Evolutionary conservation across 768 basidiomycete genomes (phyloP).

Genomic region (Tylopilus balloui): DNA sequence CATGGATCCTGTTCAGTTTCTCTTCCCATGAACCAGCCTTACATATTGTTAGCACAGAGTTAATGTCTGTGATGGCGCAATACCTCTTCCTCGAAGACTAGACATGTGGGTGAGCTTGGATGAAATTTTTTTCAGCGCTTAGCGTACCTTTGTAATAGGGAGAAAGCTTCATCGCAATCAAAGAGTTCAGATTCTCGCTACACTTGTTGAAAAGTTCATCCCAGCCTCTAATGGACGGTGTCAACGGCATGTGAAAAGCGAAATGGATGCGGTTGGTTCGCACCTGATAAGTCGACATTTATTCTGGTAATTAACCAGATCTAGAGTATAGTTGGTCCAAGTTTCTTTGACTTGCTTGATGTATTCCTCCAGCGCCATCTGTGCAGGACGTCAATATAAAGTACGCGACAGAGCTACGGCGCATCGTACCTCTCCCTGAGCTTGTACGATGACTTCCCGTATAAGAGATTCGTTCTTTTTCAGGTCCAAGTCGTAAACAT

Average conservation of each 20-base stretch:
- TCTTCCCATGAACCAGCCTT: slow-evolving; percentile 93
- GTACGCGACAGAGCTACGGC: slow-evolving; percentile 5
- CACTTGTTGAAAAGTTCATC: slow-evolving; percentile 97
- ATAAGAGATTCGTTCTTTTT: slow-evolving; percentile 88
- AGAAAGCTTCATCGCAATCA: slow-evolving; percentile 95
- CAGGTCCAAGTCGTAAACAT: slow-evolving; percentile 95
- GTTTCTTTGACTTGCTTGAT: slow-evolving; percentile 95
- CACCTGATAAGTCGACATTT: slow-evolving; percentile 93
- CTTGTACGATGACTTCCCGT: slow-evolving; percentile 94
- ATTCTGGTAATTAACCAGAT: slow-evolving; percentile 97
- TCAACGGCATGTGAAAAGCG: slow-evolving; percentile 1
- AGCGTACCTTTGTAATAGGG: slow-evolving; percentile 91
- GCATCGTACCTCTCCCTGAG: slow-evolving; percentile 81
- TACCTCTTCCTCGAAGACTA: slow-evolving; percentile 89
- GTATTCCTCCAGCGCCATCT: slow-evolving; percentile 96
- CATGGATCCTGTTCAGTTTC: slow-evolving; percentile 93
- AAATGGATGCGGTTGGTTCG: slow-evolving; percentile 4
- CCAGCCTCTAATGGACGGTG: slow-evolving; percentile 65
- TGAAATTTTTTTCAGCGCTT: not conserved
- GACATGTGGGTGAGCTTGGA: slow-evolving; percentile 3
- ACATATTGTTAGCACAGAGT: slow-evolving; percentile 7
- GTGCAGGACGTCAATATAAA: slow-evolving; percentile 18
- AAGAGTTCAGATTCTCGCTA: slow-evolving; percentile 92
- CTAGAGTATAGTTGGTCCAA: slow-evolving; percentile 94
- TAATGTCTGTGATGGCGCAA: not conserved